phyloP scores from a whole-genome alignment of 768 basidiomycete species.

The Ramaria rubella region DNA sequence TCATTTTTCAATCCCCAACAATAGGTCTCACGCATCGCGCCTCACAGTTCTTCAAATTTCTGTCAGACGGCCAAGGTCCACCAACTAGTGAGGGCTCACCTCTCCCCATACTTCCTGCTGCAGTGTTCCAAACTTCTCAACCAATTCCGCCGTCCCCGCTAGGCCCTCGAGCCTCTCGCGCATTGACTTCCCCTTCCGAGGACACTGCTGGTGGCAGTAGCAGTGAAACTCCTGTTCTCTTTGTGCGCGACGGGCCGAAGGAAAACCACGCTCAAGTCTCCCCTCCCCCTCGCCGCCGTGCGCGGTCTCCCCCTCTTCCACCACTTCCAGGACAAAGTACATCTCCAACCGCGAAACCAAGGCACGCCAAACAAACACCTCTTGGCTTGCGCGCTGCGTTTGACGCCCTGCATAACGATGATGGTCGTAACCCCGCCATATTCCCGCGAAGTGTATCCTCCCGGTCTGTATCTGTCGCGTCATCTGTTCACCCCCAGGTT shows the following conservation, averaged over 20 bases:
- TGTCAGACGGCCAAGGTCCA: constrained; percentile 37
- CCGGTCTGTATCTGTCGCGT: constrained; percentile 8
- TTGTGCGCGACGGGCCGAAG: constrained; percentile 9
- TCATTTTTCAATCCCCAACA: background rate
- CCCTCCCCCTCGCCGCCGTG: constrained; percentile 3
- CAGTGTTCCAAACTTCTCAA: constrained; percentile 25
- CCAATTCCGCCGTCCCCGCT: background rate
- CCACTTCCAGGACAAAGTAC: background rate
- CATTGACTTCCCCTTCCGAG: constrained; percentile 11
- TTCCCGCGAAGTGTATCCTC: background rate
- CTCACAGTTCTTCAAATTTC: constrained; percentile 69
- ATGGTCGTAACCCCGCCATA: background rate
- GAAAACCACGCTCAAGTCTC: constrained; percentile 4
- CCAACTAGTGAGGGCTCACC: no score
- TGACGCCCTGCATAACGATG: constrained; percentile 1
- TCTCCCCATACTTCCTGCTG: constrained; percentile 9
- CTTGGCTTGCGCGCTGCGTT: constrained; percentile 5
- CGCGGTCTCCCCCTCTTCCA: background rate
- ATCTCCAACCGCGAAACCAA: background rate
- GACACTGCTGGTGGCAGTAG: constrained; percentile 17
- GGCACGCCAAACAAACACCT: background rate
- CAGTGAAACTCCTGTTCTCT: background rate
- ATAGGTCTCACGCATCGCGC: constrained; percentile 40
- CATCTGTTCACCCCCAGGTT: constrained; percentile 7
- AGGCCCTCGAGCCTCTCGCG: constrained; percentile 11